phyloP scores from a whole-genome alignment of 768 basidiomycete genomes.

The Boletus rex-veris region DNA sequence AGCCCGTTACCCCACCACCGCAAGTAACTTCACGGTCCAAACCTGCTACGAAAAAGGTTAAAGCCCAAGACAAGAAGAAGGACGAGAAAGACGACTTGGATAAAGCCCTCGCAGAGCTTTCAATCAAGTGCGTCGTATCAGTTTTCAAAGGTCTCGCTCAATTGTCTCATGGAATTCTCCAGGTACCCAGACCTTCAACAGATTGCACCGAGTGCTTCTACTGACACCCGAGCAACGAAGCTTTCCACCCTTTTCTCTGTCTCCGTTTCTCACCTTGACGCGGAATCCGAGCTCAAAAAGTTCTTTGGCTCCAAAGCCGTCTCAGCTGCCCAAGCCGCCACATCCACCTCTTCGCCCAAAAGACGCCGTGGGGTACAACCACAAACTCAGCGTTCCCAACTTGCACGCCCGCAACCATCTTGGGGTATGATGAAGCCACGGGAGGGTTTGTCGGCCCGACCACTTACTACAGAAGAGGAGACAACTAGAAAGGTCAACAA shows the following conservation, averaged over 20 bases:
- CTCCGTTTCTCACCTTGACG: constrained; percentile 78
- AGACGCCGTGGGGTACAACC: constrained; percentile 35
- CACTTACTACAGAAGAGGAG: constrained; percentile 56
- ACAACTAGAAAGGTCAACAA: constrained; percentile 40
- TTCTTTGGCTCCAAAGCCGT: constrained; percentile 95
- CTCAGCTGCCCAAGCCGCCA: constrained; percentile 48
- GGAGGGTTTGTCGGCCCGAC: constrained; percentile 69
- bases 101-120: constrained; percentile 79
- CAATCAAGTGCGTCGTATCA: constrained; percentile 52
- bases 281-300: constrained; percentile 85
- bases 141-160: background rate
- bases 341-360: constrained; percentile 34
- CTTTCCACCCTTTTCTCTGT: constrained; percentile 65
- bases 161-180: constrained; percentile 1
- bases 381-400: constrained; percentile 54
- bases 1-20: constrained; percentile 2
- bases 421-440: constrained; percentile 73
- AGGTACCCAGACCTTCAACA: constrained; percentile 56
- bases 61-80: constrained; percentile 59
- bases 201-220: constrained; percentile 20
- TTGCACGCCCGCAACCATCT: constrained; percentile 70
- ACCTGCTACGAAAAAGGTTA: constrained; percentile 57
- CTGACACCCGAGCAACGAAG: constrained; percentile 30
- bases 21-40: constrained; percentile 29
- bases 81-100: constrained; percentile 77